phyloP scores from a whole-genome alignment of 805 yeast genomes.

The Candida ovalis region DNA sequence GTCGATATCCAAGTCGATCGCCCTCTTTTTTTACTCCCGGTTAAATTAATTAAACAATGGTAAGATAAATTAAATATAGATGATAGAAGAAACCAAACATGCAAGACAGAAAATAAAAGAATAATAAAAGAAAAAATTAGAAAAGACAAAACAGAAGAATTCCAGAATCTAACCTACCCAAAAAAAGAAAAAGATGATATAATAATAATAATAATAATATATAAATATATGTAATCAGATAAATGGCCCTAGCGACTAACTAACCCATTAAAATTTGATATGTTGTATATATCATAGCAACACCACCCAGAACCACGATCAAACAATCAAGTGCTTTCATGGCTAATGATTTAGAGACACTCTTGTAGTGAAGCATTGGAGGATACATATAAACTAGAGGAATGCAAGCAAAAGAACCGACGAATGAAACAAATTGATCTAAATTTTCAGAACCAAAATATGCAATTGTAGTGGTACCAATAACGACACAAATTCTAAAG shows the following conservation, averaged over 20 bases:
- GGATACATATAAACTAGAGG: conserved; percentile 86
- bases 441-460: conserved; percentile 64
- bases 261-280: conserved; percentile 43
- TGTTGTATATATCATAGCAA: conserved; percentile 66
- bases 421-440: conserved; percentile 73
- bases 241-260: neutral
- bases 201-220: neutral
- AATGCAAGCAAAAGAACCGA: conserved; percentile 82
- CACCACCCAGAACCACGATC: conserved; percentile 52
- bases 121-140: too few relatives aligned
- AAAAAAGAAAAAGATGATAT: neutral
- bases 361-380: conserved; percentile 65
- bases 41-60: too few relatives aligned
- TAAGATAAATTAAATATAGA: too few relatives aligned
- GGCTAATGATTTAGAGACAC: conserved; percentile 39
- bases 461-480: conserved; percentile 53
- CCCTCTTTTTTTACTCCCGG: too few relatives aligned
- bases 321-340: conserved; percentile 44
- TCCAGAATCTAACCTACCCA: too few relatives aligned
- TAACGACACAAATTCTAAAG: conserved; percentile 52
- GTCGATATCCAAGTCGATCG: neutral
- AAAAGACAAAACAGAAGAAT: too few relatives aligned
- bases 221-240: neutral
- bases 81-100: too few relatives aligned
- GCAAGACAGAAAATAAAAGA: too few relatives aligned